Evolutionary conservation across 139 green algal genomes (phyloP), one percentile per base, ranked within the genome.

Genomic region (Astrephomene gubernaculifera): DNA sequence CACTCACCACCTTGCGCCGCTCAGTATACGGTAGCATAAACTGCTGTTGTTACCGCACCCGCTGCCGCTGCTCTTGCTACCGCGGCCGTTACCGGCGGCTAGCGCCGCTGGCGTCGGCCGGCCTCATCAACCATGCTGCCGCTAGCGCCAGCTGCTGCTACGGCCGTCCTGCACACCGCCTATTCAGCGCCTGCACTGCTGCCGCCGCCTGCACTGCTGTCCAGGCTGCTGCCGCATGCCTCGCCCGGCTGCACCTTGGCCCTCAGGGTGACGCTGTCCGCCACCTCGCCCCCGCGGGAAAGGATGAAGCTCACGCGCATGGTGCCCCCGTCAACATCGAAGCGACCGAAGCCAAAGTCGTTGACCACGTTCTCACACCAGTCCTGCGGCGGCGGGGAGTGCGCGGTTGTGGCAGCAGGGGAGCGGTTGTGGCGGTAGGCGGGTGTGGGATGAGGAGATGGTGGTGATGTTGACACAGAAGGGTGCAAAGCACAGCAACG

Each of bases 301-400:
- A 31, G 71, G 49, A 87, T 87, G 63, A 87, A 87, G 57, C 41
- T 44, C 14, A 79, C 41, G 8, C 1, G 22, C 57, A 87, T 44
- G 19, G 1, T 25, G 38, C 78, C 71, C 29, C 82, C 78, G 43
- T 89, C 71, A 36, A 89, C 89, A 19, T 75, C 84, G 65, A 92
- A 90, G 44, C 89, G 78, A 19, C 71, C 78, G 41, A 85, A 92
- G 14, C 89, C 89, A 4, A 21, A 87, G 12, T 78, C 53, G n/a
- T 82, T 39, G 7, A 89, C 24, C 22, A 71, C 49, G 24, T 64
- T 31, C 2, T 79, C 87, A 29, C 92, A 71, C 93, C 93, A 96
- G n/a, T 88, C 83, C 52, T 88, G 54, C 9, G 61, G 67, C 10
- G 38, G 49, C 49, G 17, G 27, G 17, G 60, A 29, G 60, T 8